Base-by-base conservation (phyloP, 179 eudicot species). In the Kewa caespitosa region DNA sequence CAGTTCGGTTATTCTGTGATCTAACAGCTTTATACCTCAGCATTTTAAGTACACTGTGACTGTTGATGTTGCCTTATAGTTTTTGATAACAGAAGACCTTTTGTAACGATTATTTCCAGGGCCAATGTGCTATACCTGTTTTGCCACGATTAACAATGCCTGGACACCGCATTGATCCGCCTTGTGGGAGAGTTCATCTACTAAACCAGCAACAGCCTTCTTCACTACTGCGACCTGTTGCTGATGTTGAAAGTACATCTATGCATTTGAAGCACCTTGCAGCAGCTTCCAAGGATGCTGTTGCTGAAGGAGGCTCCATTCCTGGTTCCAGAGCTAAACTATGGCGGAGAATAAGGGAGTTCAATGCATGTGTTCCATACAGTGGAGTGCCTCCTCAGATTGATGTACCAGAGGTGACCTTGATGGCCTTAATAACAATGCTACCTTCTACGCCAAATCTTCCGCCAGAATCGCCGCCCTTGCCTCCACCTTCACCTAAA, bases 141-240 rank as follows among this genome's bases (percentile, higher is more conserved):
- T 80, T 93, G 69, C 99, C 99, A 64, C 88, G 99, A 76, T 81
- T 96, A 67, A 96, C 97, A 67, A 89, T 96, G 98, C 99, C 99
- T 70, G 99, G 99, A 72, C 99, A 96, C 85, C 93, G 93, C 28
- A 89, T 96, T 84, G 99, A 96, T 71, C 99, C 98, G n/a, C 98
- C 99, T 34, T 96, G 98, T 78, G 98, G 99, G 75, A 89, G 91
- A 85, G 94, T 86, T 73, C 79, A 80, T 83, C 78, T 84, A 64
- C 85, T 84, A 43, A 66, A 23, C 70, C 85, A 85, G 72, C 87
- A 82, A 74, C 74, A 81, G 63, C 83, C 90, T 73, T 79, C 78
- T 81, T 57, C 78, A 54, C 81, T 79, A 73, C 89, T 69, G 68
- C 86, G 81, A 28, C 74, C 90, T 79, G 85, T 78, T 75, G 76